A percentile compares a stretch with the other conserved stretches of the same genome.
Conservation (phyloP, 2,329 filamentous ascomycete species). For the Teratosphaeria nubilosa region DNA sequence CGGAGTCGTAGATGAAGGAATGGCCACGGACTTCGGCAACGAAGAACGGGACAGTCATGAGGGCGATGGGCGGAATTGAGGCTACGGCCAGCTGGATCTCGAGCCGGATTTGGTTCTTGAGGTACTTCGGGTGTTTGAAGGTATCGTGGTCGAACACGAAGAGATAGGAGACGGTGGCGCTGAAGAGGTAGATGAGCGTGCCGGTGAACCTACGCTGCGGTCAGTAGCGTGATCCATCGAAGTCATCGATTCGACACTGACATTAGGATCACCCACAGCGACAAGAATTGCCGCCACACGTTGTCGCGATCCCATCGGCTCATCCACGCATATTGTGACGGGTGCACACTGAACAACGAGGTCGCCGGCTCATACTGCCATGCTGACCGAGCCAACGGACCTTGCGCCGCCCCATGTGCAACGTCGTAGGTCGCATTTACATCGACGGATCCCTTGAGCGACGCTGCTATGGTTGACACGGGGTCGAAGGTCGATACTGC, state of each 20-base stretch:
- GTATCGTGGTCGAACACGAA: slow-evolving; percentile 89
- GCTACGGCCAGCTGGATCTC: slow-evolving; percentile 73
- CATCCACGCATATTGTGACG: slow-evolving; percentile 66
- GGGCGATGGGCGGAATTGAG: slow-evolving; percentile 71
- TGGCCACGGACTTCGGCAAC: slow-evolving; percentile 73
- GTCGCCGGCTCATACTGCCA: slow-evolving; percentile 64
- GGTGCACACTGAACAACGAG: slow-evolving; percentile 56
- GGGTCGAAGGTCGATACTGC: slow-evolving; percentile 45
- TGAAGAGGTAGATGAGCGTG: slow-evolving; percentile 71
- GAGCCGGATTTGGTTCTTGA: slow-evolving; percentile 81
- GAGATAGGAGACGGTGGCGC: slow-evolving; percentile 71
- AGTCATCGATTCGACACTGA: slow-evolving; percentile 30
- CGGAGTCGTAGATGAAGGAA: slow-evolving; percentile 75
- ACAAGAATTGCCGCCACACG: slow-evolving; percentile 60
- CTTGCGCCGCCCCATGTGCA: slow-evolving; percentile 1
- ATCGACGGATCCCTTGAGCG: slow-evolving; percentile 24
- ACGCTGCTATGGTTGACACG: slow-evolving; percentile 37
- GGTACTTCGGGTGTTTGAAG: slow-evolving; percentile 82
- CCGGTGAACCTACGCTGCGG: slow-evolving; percentile 63
- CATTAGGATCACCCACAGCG: slow-evolving; percentile 80
- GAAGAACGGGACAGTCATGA: slow-evolving; percentile 74
- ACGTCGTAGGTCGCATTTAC: slow-evolving; percentile 42
- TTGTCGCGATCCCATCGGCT: slow-evolving; percentile 72
- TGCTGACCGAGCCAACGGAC: slow-evolving; percentile 9
- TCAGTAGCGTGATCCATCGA: neutral